Percentiles rank a stretch among this genome's conserved stretches.
Evolutionary conservation across 1,139 yeast species (phyloP).

Genomic region (Candida anutae): DNA sequence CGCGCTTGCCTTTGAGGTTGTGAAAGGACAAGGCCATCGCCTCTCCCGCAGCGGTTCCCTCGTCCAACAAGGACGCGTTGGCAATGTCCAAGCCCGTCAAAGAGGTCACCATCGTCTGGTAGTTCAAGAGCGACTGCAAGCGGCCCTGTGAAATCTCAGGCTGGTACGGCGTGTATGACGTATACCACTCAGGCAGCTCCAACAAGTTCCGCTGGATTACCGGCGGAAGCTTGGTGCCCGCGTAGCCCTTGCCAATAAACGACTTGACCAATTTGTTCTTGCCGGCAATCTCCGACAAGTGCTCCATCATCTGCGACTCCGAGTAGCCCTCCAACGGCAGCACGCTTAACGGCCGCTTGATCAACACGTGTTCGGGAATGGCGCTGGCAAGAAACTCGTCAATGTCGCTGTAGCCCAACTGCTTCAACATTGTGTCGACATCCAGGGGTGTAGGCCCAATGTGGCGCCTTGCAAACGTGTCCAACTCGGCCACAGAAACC

Average conservation of each 20-base stretch:
- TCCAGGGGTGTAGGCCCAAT: constrained; percentile 72
- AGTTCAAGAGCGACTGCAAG: constrained; percentile 79
- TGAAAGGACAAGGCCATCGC: constrained; percentile 86
- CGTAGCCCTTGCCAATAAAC: constrained; percentile 90
- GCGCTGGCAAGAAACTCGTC: constrained; percentile 65
- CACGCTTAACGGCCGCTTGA: constrained; percentile 57
- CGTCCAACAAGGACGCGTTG: constrained; percentile 89
- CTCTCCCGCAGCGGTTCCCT: constrained; percentile 97
- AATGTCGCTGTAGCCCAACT: constrained; percentile 60
- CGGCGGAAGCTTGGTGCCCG: constrained; percentile 83
- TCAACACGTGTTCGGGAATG: constrained; percentile 69
- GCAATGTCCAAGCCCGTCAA: constrained; percentile 90
- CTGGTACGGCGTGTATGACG: constrained; percentile 96
- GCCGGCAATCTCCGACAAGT: constrained; percentile 59
- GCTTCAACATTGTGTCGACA: constrained; percentile 54
- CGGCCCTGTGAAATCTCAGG: constrained; percentile 98
- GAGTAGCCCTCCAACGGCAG: constrained; percentile 65
- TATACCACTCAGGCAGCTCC: constrained; percentile 97
- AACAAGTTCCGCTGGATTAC: constrained; percentile 87
- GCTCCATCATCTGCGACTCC: constrained; percentile 72
- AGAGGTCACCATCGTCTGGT: constrained; percentile 82
- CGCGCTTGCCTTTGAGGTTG: constrained; percentile 58
- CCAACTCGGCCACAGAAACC: constrained; percentile 40
- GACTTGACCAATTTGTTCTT: constrained; percentile 67
- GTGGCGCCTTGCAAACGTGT: constrained; percentile 86